A percentile compares a stretch with the other conserved stretches of the same genome.
Conservation (phyloP, 139 green algal species). For the Zygnema circumcarinatum region DNA sequence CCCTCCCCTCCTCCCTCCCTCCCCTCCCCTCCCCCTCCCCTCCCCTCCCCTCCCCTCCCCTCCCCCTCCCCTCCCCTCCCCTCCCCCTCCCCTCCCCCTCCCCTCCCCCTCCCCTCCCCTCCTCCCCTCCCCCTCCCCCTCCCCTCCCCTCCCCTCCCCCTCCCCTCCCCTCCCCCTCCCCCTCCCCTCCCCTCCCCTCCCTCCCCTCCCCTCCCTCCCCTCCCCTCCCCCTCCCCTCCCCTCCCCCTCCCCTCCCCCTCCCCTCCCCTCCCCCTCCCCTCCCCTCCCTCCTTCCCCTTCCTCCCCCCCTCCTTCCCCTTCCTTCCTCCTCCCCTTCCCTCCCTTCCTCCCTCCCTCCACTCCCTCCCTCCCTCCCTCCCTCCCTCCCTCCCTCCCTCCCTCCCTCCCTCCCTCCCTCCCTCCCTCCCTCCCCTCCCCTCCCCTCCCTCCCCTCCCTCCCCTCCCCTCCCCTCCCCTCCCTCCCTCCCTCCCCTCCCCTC, state of each 20-base stretch:
- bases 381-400: background rate
- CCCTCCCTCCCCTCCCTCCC: background rate
- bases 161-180: too few species aligned
- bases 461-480: background rate
- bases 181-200: too few species aligned
- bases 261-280: too few species aligned
- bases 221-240: too few species aligned
- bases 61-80: background rate
- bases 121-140: background rate
- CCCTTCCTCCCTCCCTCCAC: background rate
- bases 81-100: background rate
- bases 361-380: background rate
- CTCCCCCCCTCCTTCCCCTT: background rate
- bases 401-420: background rate
- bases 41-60: background rate
- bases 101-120: background rate
- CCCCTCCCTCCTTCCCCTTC: too few species aligned
- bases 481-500: background rate
- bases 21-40: background rate
- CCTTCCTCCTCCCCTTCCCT: background rate
- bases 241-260: too few species aligned
- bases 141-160: too few species aligned
- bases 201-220: too few species aligned
- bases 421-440: background rate
- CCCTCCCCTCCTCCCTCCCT: background rate